Evolutionary conservation across 108 stramenopile species (phyloP).

Genomic region (Mayamaea pseudoterrestris): DNA sequence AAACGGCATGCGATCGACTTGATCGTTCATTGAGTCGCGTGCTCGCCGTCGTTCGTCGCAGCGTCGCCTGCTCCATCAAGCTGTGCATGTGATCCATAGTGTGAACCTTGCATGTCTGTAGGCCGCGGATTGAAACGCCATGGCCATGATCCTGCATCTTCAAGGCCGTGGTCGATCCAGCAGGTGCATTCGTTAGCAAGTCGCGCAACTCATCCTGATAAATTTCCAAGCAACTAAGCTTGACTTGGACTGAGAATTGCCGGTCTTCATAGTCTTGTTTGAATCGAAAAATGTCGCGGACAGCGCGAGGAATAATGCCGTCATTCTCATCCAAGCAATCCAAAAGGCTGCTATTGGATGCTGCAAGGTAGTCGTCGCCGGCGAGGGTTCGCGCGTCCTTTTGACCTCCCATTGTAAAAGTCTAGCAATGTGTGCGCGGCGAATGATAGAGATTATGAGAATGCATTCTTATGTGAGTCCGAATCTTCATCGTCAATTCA

Average conservation of each 20-base stretch:
- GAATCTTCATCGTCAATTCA: too few relatives aligned
- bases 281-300: constrained; percentile 80
- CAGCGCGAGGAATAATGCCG: constrained; percentile 95
- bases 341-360: too few relatives aligned
- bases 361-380: too few relatives aligned
- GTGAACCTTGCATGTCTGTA: constrained; percentile 32
- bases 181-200: constrained; percentile 33
- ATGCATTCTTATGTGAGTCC: too few relatives aligned
- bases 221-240: constrained; percentile 91
- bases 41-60: constrained; percentile 53
- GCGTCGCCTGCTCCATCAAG: constrained; percentile 46
- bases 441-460: too few relatives aligned
- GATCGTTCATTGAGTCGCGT: constrained; percentile 86
- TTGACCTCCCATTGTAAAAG: too few relatives aligned
- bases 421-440: too few relatives aligned
- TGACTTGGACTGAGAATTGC: constrained; percentile 87
- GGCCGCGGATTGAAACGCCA: constrained; percentile 54
- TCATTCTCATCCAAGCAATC: constrained; percentile 12
- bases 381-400: too few relatives aligned
- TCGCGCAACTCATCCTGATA: constrained; percentile 97
- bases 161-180: constrained; percentile 12
- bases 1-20: constrained; percentile 88
- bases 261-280: constrained; percentile 33
- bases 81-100: constrained; percentile 33
- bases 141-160: constrained; percentile 26